Conservation (phyloP, 1,284 basidiomycete genomes). For the Trametes sp. region DNA sequence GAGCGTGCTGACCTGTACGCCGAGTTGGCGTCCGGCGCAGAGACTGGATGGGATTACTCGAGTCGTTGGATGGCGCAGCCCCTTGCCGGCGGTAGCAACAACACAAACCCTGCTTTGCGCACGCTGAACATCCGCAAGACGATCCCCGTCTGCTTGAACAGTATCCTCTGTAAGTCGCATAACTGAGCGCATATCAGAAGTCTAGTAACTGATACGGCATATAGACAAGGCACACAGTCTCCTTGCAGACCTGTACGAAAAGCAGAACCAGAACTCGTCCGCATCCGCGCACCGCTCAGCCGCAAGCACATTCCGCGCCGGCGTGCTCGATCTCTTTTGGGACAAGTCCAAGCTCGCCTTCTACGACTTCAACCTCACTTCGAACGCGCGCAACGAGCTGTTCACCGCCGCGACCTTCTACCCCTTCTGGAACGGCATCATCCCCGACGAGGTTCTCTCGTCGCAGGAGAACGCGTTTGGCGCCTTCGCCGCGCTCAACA, state of each 20-base stretch:
- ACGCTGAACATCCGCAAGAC: conserved; percentile 76
- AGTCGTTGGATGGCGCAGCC: conserved; percentile 58
- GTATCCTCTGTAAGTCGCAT: conserved; percentile 72
- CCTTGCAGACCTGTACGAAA: conserved; percentile 71
- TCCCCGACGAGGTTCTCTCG: conserved; percentile 72
- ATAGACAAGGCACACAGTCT: conserved; percentile 70
- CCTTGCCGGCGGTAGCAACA: conserved; percentile 46
- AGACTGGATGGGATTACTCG: conserved; percentile 71
- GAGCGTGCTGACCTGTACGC: conserved; percentile 78
- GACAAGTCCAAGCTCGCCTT: conserved; percentile 83
- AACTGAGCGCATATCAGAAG: neutral
- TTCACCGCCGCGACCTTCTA: conserved; percentile 83
- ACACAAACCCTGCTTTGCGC: conserved; percentile 63
- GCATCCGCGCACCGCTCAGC: conserved; percentile 62
- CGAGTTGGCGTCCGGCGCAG: conserved; percentile 90
- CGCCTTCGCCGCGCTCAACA: conserved; percentile 76
- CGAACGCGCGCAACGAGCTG: conserved; percentile 65
- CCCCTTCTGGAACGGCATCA: conserved; percentile 87
- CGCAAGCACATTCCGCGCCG: conserved; percentile 67
- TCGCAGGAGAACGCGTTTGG: conserved; percentile 72
- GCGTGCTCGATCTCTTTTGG: conserved; percentile 89
- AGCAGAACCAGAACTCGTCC: conserved; percentile 49
- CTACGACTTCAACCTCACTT: conserved; percentile 85
- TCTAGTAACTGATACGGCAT: neutral
- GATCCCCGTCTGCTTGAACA: conserved; percentile 84